Percentiles rank a stretch among this genome's conserved stretches.
These are phyloP conservation scores for Pouteria campechiana DNA, from an alignment of 179 eudicot genomes.

Conservation along the genomic window DNA sequence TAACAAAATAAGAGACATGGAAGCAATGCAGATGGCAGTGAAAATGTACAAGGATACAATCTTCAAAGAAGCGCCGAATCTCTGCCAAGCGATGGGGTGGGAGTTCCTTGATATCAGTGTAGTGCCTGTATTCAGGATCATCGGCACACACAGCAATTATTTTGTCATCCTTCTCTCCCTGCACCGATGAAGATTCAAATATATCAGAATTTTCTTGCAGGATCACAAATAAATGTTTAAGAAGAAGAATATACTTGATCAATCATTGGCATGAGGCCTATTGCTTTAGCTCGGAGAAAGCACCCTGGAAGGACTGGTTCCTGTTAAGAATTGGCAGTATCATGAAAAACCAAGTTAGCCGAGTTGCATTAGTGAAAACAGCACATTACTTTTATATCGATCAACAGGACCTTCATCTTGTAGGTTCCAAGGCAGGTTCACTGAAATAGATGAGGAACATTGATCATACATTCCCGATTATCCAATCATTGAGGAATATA, in stretches of 20 bases:
- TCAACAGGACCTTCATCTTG: no score
- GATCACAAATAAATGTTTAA: no score
- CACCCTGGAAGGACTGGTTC: slow-evolving; percentile 55
- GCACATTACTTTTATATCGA: no score
- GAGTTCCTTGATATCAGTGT: slow-evolving; percentile 40
- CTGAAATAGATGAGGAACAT: no score
- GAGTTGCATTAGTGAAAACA: no score
- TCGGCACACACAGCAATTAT: slow-evolving; percentile 58
- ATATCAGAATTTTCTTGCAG: no score
- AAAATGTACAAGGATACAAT: slow-evolving; percentile 51
- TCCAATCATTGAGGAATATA: no score
- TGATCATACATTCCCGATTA: no score
- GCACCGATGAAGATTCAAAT: neutral
- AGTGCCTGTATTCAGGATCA: slow-evolving; percentile 38
- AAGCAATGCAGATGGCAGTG: no score
- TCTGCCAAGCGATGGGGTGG: slow-evolving; percentile 52
- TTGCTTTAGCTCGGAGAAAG: slow-evolving; percentile 52
- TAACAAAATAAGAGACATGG: no score
- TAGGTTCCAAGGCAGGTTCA: no score
- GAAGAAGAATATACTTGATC: slow-evolving; percentile 27
- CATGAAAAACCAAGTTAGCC: no score
- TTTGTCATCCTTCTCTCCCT: slow-evolving; percentile 56
- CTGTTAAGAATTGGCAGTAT: slow-evolving; percentile 12
- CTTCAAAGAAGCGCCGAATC: slow-evolving; percentile 54
- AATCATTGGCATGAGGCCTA: slow-evolving; percentile 60